These are phyloP conservation scores for Pterula multifida DNA, from an alignment of 1,284 basidiomycete species.

Conservation along the genomic window DNA sequence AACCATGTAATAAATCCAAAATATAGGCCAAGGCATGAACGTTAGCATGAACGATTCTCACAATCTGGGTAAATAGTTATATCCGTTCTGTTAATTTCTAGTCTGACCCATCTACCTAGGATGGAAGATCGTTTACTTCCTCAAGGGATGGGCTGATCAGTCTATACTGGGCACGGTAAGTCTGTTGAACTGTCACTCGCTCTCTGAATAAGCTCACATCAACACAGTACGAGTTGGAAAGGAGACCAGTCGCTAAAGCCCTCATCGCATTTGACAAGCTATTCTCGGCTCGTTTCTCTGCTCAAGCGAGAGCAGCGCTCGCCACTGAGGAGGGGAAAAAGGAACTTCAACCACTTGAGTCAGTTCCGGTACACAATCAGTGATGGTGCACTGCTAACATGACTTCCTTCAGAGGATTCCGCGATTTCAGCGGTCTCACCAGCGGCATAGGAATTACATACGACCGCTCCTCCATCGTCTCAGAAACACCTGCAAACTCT, in stretches of 20 bases:
- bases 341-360: conserved; percentile 57
- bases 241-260: conserved; percentile 66
- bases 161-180: conserved; percentile 62
- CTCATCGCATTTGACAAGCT: conserved; percentile 74
- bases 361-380: conserved; percentile 23
- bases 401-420: conserved; percentile 32
- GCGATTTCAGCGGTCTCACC: conserved; percentile 44
- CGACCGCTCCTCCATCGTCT: conserved; percentile 36
- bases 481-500: conserved; percentile 27
- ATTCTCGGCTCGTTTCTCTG: conserved; percentile 66
- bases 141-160: conserved; percentile 56
- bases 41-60: conserved; percentile 75
- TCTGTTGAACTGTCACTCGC: conserved; percentile 1
- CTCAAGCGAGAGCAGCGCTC: conserved; percentile 37
- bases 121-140: conserved; percentile 69
- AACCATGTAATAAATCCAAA: neutral
- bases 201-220: conserved; percentile 4
- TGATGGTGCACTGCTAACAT: too few relatives aligned
- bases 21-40: conserved; percentile 57
- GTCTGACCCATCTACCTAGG: conserved; percentile 21
- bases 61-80: conserved; percentile 40
- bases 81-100: conserved; percentile 4
- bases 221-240: conserved; percentile 58
- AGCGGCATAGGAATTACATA: conserved; percentile 57
- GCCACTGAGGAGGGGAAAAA: conserved; percentile 35